These are phyloP conservation scores for Penicillium antarcticum DNA, from an alignment of 495 filamentous ascomycete species.

Conservation along the genomic window DNA sequence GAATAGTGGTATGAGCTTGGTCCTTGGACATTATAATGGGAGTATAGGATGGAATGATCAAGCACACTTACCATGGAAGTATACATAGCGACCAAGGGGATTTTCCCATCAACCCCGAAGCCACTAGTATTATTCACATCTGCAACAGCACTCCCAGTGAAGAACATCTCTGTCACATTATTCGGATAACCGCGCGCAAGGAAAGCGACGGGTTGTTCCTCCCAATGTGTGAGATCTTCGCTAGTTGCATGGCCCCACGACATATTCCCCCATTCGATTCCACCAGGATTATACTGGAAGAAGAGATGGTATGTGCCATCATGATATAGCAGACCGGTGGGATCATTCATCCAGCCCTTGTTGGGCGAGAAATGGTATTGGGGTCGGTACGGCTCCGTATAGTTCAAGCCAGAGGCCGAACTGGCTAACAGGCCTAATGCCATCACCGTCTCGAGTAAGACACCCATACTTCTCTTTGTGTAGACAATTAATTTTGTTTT, in stretches of 20 bases:
- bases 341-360: conserved; percentile 56
- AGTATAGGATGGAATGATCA: not conserved
- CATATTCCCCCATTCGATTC: conserved; percentile 31
- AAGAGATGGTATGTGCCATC: conserved; percentile 37
- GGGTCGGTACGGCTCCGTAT: conserved; percentile 43
- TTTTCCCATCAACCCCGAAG: conserved; percentile 47
- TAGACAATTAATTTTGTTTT: too few species aligned
- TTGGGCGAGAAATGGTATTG: conserved; percentile 52
- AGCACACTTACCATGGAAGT: conserved; percentile 37
- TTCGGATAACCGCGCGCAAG: conserved; percentile 37
- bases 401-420: conserved; percentile 15
- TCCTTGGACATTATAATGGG: not conserved
- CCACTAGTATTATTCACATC: conserved; percentile 56
- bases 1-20: not conserved
- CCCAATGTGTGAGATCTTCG: conserved; percentile 37
- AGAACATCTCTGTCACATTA: conserved; percentile 47
- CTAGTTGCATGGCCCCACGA: conserved; percentile 42
- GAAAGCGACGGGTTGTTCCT: conserved; percentile 33
- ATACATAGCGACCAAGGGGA: conserved; percentile 56
- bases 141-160: conserved; percentile 49
- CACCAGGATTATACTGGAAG: conserved; percentile 39
- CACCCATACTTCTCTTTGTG: too few species aligned
- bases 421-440: too few species aligned
- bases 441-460: too few species aligned
- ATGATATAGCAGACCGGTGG: conserved; percentile 50